phyloP scores from a whole-genome alignment of 345 rosid species.

The Nephelium lappaceum region DNA sequence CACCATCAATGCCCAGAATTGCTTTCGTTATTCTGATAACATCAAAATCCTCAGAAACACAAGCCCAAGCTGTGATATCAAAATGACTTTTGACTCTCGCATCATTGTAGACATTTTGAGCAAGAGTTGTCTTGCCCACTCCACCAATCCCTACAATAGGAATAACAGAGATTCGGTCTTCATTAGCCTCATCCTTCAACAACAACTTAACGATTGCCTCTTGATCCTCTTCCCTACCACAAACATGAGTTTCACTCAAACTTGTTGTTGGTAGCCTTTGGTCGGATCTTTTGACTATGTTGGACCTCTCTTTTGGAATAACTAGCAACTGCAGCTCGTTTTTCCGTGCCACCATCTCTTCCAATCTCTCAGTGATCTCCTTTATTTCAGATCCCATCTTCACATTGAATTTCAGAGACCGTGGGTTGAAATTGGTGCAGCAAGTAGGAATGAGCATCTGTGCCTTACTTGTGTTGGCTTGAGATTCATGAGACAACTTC shows the following conservation, averaged over 20 bases:
- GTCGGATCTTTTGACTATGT: neutral
- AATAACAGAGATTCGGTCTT: too few species aligned
- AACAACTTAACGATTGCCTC: neutral
- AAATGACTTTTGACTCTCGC: conserved; percentile 2
- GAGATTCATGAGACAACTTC: neutral
- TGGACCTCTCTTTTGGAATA: neutral
- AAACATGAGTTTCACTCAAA: conserved; percentile 15
- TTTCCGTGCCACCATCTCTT: neutral
- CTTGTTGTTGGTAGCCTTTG: conserved; percentile 12
- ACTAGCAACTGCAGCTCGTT: neutral
- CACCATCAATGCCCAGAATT: neutral
- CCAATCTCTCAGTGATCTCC: too few species aligned
- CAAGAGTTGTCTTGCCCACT: too few species aligned
- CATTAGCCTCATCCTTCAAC: too few species aligned
- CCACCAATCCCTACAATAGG: too few species aligned
- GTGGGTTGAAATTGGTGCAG: neutral
- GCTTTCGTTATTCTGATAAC: neutral
- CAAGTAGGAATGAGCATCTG: neutral
- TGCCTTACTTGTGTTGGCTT: too few species aligned
- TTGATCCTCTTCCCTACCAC: conserved; percentile 28
- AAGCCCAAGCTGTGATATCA: conserved; percentile 22
- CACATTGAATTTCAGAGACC: neutral
- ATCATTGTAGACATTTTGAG: too few species aligned
- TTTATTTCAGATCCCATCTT: neutral
- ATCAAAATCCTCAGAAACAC: neutral